phyloP scores from a whole-genome alignment of 225 moss, liverwort and hornwort genomes.

The Sphagnum tenellum region DNA sequence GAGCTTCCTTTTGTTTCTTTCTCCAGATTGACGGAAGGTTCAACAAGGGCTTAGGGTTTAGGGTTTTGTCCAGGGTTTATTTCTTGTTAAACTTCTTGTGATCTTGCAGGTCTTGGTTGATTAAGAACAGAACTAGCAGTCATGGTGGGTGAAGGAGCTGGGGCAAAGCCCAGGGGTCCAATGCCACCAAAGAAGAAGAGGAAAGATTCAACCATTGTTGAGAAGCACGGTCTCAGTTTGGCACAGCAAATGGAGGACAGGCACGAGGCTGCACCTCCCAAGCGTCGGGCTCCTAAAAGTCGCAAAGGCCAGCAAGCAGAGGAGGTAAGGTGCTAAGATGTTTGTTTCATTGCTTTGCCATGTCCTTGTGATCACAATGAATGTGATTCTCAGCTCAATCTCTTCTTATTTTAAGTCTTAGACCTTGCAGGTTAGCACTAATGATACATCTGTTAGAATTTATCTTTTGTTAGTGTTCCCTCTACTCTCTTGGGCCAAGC shows the following conservation, averaged over 20 bases:
- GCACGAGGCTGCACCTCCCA: slow-evolving; percentile 49
- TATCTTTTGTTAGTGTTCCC: too few species aligned
- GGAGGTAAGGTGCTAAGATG: slow-evolving; percentile 29
- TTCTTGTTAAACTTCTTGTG: too few species aligned
- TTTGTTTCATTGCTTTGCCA: not conserved
- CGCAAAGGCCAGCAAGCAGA: slow-evolving; percentile 63
- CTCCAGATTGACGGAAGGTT: too few species aligned
- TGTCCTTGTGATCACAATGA: not conserved
- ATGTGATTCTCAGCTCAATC: not conserved
- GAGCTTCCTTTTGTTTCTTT: too few species aligned
- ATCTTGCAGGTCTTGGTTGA: too few species aligned
- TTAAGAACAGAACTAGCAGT: not conserved
- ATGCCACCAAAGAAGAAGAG: slow-evolving; percentile 51
- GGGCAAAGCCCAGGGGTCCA: slow-evolving; percentile 34
- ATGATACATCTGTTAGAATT: too few species aligned
- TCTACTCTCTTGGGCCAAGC: too few species aligned
- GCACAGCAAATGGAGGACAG: slow-evolving; percentile 68
- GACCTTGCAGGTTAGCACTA: too few species aligned
- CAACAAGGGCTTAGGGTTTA: too few species aligned
- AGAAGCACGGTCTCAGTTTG: slow-evolving; percentile 59
- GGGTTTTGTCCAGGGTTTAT: too few species aligned
- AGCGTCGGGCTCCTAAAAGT: slow-evolving; percentile 41
- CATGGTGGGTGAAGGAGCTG: slow-evolving; percentile 32
- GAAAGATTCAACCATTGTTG: slow-evolving; percentile 43
- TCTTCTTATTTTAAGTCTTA: too few species aligned